A percentile compares a stretch with the other conserved stretches of the same genome.
Conservation (phyloP, 202 grass and related monocot genomes). For the Bolboschoenoplectus hybrid region DNA sequence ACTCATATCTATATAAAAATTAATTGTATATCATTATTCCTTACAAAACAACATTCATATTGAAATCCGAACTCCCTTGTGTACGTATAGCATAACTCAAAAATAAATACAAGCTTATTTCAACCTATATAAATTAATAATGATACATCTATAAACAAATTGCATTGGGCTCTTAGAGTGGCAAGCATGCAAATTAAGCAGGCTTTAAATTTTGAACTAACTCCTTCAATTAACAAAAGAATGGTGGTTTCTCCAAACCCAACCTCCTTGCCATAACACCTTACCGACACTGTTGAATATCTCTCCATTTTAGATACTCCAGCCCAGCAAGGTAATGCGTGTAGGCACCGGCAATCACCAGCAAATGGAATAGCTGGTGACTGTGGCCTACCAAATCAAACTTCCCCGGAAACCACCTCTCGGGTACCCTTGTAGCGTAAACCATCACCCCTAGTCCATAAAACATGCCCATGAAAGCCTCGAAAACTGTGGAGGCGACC, state of each 20-base stretch:
- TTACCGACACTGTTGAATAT: conserved; percentile 61
- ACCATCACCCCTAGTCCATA: conserved; percentile 64
- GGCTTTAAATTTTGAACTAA: conserved; percentile 13
- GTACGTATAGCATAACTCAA: conserved; percentile 7
- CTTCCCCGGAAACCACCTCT: conserved; percentile 74
- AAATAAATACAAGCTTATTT: conserved; percentile 24
- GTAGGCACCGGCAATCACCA: conserved; percentile 83
- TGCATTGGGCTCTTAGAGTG: conserved; percentile 6
- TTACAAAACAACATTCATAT: conserved; percentile 11
- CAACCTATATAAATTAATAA: conserved; percentile 16
- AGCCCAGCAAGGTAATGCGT: conserved; percentile 69
- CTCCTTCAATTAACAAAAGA: conserved; percentile 29
- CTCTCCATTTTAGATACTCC: conserved; percentile 91
- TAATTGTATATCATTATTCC: not conserved
- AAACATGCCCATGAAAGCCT: conserved; percentile 70
- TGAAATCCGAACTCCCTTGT: conserved; percentile 22
- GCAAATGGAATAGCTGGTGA: conserved; percentile 89
- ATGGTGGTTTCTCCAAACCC: conserved; percentile 10
- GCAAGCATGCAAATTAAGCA: conserved; percentile 8
- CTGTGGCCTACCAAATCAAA: conserved; percentile 88
- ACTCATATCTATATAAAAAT: not conserved
- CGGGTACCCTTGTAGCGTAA: conserved; percentile 66
- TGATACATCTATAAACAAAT: conserved; percentile 29
- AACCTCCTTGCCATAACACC: not conserved
- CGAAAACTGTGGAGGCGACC: conserved; percentile 48